Percentiles rank a stretch among this genome's conserved stretches.
Conservation (phyloP, 2,329 filamentous ascomycete genomes). For the Coniella vitis region DNA sequence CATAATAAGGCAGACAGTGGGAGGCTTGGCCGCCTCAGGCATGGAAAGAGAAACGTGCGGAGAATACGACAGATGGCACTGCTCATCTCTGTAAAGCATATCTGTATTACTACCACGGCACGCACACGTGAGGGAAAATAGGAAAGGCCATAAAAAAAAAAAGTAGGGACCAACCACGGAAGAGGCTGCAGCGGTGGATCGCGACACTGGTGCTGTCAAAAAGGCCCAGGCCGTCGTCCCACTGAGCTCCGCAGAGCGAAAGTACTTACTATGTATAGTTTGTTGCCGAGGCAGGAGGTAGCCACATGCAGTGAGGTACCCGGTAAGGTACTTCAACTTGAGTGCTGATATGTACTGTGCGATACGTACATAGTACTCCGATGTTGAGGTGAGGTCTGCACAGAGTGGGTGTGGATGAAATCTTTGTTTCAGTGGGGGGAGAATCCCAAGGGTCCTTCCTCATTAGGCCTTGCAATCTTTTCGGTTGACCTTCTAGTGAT, state of each 20-base stretch:
- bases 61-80: no score
- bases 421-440: no score
- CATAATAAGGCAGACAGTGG: no score
- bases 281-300: background rate
- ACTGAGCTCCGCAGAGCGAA: background rate
- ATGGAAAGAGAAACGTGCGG: no score
- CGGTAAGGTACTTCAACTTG: no score
- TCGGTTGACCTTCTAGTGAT: background rate
- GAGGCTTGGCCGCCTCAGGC: no score
- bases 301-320: no score
- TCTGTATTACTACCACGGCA: no score
- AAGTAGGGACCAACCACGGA: background rate
- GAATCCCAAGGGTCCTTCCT: constrained; percentile 2
- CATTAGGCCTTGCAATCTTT: background rate
- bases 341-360: no score
- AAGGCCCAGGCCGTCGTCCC: background rate
- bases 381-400: background rate
- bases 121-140: no score
- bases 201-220: background rate
- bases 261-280: background rate
- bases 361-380: no score
- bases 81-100: no score
- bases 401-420: background rate
- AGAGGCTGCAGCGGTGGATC: constrained; percentile 2
- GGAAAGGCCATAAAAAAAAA: background rate